Conservation (phyloP, 2,329 filamentous ascomycete species). For the Penicillium digitatum region DNA sequence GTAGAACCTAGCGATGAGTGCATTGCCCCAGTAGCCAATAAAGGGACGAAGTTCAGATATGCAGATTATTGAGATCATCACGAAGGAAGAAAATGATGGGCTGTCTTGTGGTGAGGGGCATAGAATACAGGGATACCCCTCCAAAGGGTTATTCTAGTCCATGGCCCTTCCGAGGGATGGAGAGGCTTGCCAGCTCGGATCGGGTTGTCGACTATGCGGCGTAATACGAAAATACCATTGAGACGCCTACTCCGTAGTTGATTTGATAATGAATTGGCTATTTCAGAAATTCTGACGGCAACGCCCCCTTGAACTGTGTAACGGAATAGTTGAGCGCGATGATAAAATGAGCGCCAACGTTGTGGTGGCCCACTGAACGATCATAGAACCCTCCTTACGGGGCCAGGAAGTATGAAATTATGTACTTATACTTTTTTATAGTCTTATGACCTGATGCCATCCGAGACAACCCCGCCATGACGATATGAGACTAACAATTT, state of each 20-base stretch:
- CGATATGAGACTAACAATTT: not conserved
- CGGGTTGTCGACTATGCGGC: not conserved
- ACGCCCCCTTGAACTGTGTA: not conserved
- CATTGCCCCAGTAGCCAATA: not conserved
- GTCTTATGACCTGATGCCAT: constrained; percentile 4
- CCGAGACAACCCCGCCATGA: not conserved
- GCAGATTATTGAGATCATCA: not conserved
- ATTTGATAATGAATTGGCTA: constrained; percentile 1
- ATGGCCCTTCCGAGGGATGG: not conserved
- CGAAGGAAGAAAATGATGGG: not conserved
- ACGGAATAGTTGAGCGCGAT: not conserved
- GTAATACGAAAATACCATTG: not conserved
- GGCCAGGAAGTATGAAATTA: not conserved
- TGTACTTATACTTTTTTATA: not conserved
- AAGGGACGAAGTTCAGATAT: not conserved
- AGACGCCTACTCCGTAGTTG: not conserved
- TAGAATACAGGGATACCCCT: constrained; percentile 3
- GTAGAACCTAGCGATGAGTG: not conserved
- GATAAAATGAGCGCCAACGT: constrained; percentile 1
- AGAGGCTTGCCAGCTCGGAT: not conserved
- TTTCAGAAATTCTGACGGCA: not conserved
- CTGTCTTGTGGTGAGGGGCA: not conserved
- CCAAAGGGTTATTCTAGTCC: constrained; percentile 1
- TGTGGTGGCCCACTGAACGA: constrained; percentile 3
- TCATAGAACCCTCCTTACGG: not conserved